Base-by-base conservation (phyloP, 768 basidiomycete genomes). In the Rubroboletus satanas region DNA sequence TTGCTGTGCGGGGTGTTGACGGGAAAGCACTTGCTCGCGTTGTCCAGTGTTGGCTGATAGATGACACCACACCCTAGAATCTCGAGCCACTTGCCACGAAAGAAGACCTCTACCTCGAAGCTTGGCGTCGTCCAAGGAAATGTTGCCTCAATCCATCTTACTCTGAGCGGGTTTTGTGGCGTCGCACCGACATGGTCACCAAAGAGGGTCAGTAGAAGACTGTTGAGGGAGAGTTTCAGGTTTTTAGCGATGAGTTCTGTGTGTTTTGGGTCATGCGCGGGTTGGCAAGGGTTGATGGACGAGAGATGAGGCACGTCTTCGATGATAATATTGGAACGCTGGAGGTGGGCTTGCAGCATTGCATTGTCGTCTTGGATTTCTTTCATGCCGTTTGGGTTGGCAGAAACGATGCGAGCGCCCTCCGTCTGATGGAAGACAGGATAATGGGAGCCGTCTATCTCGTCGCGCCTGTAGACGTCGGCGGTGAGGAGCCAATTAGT, bases 371-470 rank as follows among this genome's bases (percentile, higher is more conserved):
- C 82, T 48, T 83, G 76, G 18, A 95, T 78, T 52, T 84, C 79
- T 51, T 78, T 75, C 74, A 88, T 75, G 0, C 81, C 82, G 10
- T 74, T 64, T 38, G 77, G 64, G 58, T 87, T 76, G 23, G 82
- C 79, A 33, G 79, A 72, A 68, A 93, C 92, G 52, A 98, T 84
- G 32, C 84, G 76, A 12, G 94, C 93, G 31, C 96, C 97, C 68
- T 99, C 97, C 74, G 97, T 92, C 74, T 99, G 97, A 73, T 99
- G 97, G 68, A 99, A 99, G 36, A 97, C 91, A 6, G 97, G 97
- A 70, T 98, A 97, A 68, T 99, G 97, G 9, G 89, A 90, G 12
- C 83, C 81, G 74, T 99, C 97, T 58, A 99, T 98, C 73, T 98
- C 97, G 80, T 99, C 97, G 63, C 97, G 84, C 47, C 97, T 76